Percentiles rank a stretch among this genome's conserved stretches.
Conservation (phyloP, 1,139 yeast genomes). For the Maudiozyma humilis region DNA sequence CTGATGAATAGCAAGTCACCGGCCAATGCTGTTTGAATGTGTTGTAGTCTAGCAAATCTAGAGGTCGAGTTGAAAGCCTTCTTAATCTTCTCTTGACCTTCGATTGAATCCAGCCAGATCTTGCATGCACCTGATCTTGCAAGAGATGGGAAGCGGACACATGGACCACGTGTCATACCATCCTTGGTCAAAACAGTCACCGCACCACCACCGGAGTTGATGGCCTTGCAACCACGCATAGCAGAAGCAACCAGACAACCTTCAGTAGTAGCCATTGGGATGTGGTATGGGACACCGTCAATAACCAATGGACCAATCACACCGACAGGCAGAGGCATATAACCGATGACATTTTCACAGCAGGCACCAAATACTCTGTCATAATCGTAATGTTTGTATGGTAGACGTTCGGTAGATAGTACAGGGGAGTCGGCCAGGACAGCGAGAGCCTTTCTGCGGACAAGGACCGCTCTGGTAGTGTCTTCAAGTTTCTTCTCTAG, state of each 20-base stretch:
- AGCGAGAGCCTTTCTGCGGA: constrained; percentile 89
- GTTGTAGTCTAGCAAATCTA: constrained; percentile 90
- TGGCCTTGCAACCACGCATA: constrained; percentile 99
- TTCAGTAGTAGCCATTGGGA: constrained; percentile 99
- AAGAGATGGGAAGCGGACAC: constrained; percentile 80
- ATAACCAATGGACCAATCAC: constrained; percentile 93
- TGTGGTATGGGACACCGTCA: constrained; percentile 78
- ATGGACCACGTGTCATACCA: constrained; percentile 99
- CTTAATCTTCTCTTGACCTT: constrained; percentile 74
- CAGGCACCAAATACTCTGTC: constrained; percentile 97
- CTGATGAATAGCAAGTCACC: constrained; percentile 83
- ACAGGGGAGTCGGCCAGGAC: constrained; percentile 75
- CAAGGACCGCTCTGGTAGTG: constrained; percentile 82
- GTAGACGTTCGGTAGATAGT: constrained; percentile 62
- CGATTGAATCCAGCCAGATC: constrained; percentile 91
- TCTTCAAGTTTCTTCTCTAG: constrained; percentile 85
- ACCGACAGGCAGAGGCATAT: constrained; percentile 93
- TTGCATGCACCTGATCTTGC: constrained; percentile 91
- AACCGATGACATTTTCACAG: constrained; percentile 97
- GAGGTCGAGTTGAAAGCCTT: constrained; percentile 95
- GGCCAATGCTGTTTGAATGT: constrained; percentile 86
- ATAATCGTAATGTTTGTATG: constrained; percentile 78
- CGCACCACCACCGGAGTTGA: constrained; percentile 95
- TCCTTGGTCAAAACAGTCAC: constrained; percentile 86
- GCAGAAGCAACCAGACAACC: constrained; percentile 98